phyloP scores from a whole-genome alignment of 129 eudicot genomes.

The Saposhnikovia divaricata region DNA sequence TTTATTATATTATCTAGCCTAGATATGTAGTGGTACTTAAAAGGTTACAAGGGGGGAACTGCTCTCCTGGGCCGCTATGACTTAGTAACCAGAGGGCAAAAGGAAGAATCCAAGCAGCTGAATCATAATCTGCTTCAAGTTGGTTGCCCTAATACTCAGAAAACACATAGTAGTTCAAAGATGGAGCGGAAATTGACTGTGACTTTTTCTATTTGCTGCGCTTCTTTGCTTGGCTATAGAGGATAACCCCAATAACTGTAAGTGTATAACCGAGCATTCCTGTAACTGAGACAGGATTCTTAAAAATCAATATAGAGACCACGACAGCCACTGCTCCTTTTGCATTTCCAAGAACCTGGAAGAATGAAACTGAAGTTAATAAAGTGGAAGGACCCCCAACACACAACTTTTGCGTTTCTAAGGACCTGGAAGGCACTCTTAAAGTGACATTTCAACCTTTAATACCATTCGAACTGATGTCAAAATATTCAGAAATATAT shows the following conservation, averaged over 20 bases:
- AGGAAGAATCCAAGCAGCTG: constrained; percentile 15
- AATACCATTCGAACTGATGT: background rate
- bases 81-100: constrained; percentile 8
- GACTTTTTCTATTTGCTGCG: constrained; percentile 37
- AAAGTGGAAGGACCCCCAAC: background rate
- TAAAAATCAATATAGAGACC: constrained; percentile 70
- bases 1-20: constrained; percentile 23
- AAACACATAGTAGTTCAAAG: constrained; percentile 2
- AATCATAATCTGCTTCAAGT: constrained; percentile 18
- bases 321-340: constrained; percentile 92
- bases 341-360: constrained; percentile 84
- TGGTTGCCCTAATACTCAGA: constrained; percentile 16
- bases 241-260: constrained; percentile 72
- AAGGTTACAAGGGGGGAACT: constrained; percentile 11
- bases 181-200: background rate
- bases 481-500: background rate
- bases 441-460: background rate
- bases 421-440: background rate
- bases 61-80: constrained; percentile 9
- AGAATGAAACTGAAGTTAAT: background rate
- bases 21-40: constrained; percentile 7
- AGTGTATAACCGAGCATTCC: constrained; percentile 83
- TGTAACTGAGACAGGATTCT: constrained; percentile 73
- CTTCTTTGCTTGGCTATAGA: constrained; percentile 76
- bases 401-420: background rate